Evolutionary conservation across 352 stramenopile species (phyloP).

Genomic region (Globisporangium solare): DNA sequence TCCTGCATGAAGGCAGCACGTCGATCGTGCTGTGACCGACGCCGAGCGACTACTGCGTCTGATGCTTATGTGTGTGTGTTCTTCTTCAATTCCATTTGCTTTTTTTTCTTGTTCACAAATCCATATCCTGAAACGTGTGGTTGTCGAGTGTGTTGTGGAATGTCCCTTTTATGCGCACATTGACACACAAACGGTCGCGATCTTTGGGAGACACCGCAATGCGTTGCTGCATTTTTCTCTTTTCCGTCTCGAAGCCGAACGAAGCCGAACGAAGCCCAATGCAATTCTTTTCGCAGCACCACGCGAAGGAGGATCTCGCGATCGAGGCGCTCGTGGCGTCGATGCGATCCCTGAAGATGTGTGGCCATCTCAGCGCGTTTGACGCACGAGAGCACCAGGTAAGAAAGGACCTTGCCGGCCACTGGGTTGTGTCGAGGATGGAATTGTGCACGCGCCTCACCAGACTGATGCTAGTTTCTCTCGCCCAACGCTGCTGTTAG

Average conservation of each 20-base stretch:
- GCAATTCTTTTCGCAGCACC: conserved; percentile 30
- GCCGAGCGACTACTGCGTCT: no score
- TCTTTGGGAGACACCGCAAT: conserved; percentile 6
- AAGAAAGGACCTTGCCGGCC: not conserved
- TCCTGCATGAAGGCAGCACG: conserved; percentile 11
- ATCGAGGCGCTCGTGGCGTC: conserved; percentile 23
- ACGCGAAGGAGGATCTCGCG: conserved; percentile 25
- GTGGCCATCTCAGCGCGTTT: conserved; percentile 16
- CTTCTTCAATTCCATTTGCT: no score
- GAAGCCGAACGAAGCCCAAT: no score
- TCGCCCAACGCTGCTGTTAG: not conserved
- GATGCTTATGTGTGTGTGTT: no score
- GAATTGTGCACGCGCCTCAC: no score
- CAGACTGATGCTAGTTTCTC: no score
- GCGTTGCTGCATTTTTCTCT: no score
- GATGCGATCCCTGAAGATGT: conserved; percentile 32
- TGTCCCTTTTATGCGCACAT: not conserved
- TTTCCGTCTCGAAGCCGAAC: no score
- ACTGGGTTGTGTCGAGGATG: not conserved
- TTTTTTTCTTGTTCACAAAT: no score
- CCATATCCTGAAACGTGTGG: no score
- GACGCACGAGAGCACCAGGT: conserved; percentile 30
- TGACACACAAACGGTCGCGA: conserved; percentile 5
- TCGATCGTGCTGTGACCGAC: not conserved
- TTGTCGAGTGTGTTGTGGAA: no score